These are phyloP conservation scores for Salix exigua DNA, from an alignment of 345 rosid genomes.

Conservation along the genomic window DNA sequence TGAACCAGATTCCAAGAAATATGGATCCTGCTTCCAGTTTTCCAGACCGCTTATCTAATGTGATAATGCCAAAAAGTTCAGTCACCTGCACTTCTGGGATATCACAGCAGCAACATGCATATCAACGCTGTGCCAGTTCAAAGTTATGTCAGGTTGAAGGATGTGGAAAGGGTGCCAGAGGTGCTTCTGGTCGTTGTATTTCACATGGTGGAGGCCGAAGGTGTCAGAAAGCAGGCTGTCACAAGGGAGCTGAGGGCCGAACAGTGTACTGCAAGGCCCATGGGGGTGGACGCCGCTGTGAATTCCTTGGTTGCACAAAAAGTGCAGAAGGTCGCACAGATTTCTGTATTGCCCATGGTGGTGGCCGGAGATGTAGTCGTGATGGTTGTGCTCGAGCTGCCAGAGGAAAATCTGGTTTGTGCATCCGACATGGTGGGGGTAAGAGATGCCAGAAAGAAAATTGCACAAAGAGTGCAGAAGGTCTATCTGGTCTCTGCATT, in stretches of 20 bases:
- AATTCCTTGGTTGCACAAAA: slow-evolving; percentile 91
- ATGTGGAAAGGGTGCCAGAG: slow-evolving; percentile 97
- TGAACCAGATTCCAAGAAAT: slow-evolving; percentile 36
- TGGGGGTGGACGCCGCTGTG: slow-evolving; percentile 97
- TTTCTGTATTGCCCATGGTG: slow-evolving; percentile 94
- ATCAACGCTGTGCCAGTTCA: slow-evolving; percentile 49
- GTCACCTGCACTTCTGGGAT: slow-evolving; percentile 81
- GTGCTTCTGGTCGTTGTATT: slow-evolving; percentile 93
- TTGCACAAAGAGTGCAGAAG: slow-evolving; percentile 94
- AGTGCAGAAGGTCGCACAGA: slow-evolving; percentile 99
- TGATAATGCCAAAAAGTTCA: slow-evolving; percentile 62
- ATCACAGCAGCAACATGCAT: slow-evolving; percentile 53
- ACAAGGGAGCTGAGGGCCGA: slow-evolving; percentile 96
- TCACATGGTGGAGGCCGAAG: slow-evolving; percentile 98
- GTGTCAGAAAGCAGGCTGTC: slow-evolving; percentile 85
- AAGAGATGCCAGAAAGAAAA: slow-evolving; percentile 88
- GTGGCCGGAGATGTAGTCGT: slow-evolving; percentile 84
- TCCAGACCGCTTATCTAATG: slow-evolving; percentile 63
- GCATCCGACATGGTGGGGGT: slow-evolving; percentile 97
- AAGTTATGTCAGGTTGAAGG: slow-evolving; percentile 89
- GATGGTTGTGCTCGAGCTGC: slow-evolving; percentile 90
- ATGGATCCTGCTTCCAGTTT: slow-evolving; percentile 28
- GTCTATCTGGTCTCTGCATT: slow-evolving; percentile 92
- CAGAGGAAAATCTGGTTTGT: slow-evolving; percentile 89
- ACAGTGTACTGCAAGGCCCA: slow-evolving; percentile 97